These are phyloP conservation scores for Penicillium italicum DNA, from an alignment of 2,329 filamentous ascomycete genomes.

Conservation along the genomic window DNA sequence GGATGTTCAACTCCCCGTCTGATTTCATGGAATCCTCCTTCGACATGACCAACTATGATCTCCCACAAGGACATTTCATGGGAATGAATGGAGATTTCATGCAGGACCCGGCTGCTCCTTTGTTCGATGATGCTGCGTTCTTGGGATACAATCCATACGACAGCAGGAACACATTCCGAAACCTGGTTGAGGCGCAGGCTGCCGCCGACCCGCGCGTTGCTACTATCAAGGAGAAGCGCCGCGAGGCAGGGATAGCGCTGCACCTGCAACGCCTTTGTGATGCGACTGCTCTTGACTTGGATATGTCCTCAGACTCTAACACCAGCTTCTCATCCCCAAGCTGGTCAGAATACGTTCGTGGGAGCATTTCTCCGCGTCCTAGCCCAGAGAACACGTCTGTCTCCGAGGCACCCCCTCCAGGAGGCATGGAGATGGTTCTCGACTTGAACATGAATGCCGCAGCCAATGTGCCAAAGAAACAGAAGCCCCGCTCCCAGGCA, in stretches of 20 bases:
- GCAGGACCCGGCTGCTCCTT: conserved; percentile 11
- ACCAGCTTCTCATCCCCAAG: conserved; percentile 33
- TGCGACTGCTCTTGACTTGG: conserved; percentile 25
- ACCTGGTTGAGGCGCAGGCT: conserved; percentile 39
- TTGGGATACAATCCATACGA: conserved; percentile 18
- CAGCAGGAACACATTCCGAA: conserved; percentile 22
- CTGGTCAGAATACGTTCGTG: conserved; percentile 31
- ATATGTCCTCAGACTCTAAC: conserved; percentile 29
- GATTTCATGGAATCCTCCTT: conserved; percentile 22
- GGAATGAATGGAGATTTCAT: conserved; percentile 19
- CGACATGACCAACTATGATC: conserved; percentile 24
- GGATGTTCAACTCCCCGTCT: conserved; percentile 20
- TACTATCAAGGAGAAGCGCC: conserved; percentile 41
- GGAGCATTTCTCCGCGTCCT: conserved; percentile 24
- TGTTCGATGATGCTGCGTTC: conserved; percentile 16
- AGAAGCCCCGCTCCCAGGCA: conserved; percentile 41
- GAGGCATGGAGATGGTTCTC: conserved; percentile 39
- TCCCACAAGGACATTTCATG: conserved; percentile 17
- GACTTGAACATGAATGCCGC: conserved; percentile 45
- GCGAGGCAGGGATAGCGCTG: conserved; percentile 41
- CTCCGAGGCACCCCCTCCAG: conserved; percentile 14
- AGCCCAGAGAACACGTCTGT: conserved; percentile 21
- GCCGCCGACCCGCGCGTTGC: conserved; percentile 33
- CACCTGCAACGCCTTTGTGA: conserved; percentile 40
- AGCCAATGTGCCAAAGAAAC: conserved; percentile 42